phyloP scores from a whole-genome alignment of 1,284 basidiomycete genomes.

The Agaricales sp. region DNA sequence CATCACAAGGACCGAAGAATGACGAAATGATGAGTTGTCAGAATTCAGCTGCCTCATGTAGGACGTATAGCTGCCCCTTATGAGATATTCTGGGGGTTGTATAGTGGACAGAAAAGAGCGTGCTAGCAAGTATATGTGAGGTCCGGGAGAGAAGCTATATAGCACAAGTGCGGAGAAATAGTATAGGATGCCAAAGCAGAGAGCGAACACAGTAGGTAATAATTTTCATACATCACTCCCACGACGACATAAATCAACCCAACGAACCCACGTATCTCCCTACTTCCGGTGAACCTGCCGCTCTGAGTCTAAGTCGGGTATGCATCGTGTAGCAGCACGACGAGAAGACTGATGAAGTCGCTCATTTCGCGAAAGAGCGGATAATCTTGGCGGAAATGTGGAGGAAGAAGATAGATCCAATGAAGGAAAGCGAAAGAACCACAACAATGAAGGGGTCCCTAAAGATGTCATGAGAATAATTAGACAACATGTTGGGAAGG shows the following conservation, averaged over 20 bases:
- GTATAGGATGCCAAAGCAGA: background rate
- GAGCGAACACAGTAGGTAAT: background rate
- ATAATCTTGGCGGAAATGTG: slow-evolving; percentile 96
- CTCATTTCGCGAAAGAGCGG: slow-evolving; percentile 79
- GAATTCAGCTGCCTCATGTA: too few species aligned
- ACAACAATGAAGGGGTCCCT: slow-evolving; percentile 98
- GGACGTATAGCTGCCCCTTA: too few species aligned
- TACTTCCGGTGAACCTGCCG: background rate
- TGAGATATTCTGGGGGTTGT: too few species aligned
- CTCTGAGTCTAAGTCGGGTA: too few species aligned
- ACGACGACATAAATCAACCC: background rate
- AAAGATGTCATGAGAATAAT: background rate
- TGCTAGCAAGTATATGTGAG: too few species aligned
- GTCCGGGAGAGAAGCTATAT: too few species aligned
- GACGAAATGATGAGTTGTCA: too few species aligned
- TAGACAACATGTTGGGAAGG: slow-evolving; percentile 4
- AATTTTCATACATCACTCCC: too few species aligned
- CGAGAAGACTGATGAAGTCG: background rate
- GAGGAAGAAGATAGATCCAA: slow-evolving; percentile 97
- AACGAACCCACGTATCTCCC: background rate
- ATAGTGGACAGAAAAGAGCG: too few species aligned
- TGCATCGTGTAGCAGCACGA: background rate
- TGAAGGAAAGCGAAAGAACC: slow-evolving; percentile 94
- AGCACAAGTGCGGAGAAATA: too few species aligned
- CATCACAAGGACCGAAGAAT: too few species aligned